Conservation (phyloP, 352 stramenopile species). For the Pythium sukuiense region DNA sequence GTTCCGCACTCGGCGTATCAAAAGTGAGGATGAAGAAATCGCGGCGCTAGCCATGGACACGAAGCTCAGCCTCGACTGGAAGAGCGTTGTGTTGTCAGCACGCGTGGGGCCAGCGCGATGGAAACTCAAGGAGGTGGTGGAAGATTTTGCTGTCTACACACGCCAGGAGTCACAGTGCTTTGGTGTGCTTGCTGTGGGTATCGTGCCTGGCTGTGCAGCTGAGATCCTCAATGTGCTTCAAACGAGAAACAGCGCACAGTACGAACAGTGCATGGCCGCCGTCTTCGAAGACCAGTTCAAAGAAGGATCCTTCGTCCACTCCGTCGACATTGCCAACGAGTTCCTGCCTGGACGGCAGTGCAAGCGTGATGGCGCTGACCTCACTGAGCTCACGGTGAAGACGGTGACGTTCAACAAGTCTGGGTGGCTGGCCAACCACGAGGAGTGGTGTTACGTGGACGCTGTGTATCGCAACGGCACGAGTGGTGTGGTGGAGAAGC, state of each 20-base stretch:
- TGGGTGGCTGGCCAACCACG: slow-evolving; percentile 22
- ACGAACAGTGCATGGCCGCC: slow-evolving; percentile 15
- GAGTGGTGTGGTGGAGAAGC: slow-evolving; percentile 17
- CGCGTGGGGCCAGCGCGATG: slow-evolving; percentile 11
- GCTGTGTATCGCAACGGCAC: slow-evolving; percentile 6
- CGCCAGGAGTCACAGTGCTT: slow-evolving; percentile 14
- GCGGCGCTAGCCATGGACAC: slow-evolving; percentile 8
- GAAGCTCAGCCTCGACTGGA: slow-evolving; percentile 17
- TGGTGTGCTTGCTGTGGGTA: slow-evolving; percentile 14
- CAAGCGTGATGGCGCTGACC: no score
- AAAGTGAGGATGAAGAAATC: slow-evolving; percentile 21
- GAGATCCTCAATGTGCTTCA: slow-evolving; percentile 25
- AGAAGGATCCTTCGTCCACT: slow-evolving; percentile 19
- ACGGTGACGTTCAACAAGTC: slow-evolving; percentile 27
- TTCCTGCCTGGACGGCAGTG: background rate
- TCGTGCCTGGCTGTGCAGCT: slow-evolving; percentile 20
- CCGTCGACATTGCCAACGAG: slow-evolving; percentile 8
- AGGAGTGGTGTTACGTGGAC: slow-evolving; percentile 33
- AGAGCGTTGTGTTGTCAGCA: slow-evolving; percentile 11
- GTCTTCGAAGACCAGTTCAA: slow-evolving; percentile 21
- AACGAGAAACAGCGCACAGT: slow-evolving; percentile 16
- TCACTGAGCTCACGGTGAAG: slow-evolving; percentile 17
- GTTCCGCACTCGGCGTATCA: slow-evolving; percentile 15
- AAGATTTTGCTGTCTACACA: slow-evolving; percentile 22
- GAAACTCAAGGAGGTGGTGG: background rate